These are phyloP conservation scores for Uncinocarpus reesii DNA, from an alignment of 2,329 filamentous ascomycete species.

Conservation along the genomic window DNA sequence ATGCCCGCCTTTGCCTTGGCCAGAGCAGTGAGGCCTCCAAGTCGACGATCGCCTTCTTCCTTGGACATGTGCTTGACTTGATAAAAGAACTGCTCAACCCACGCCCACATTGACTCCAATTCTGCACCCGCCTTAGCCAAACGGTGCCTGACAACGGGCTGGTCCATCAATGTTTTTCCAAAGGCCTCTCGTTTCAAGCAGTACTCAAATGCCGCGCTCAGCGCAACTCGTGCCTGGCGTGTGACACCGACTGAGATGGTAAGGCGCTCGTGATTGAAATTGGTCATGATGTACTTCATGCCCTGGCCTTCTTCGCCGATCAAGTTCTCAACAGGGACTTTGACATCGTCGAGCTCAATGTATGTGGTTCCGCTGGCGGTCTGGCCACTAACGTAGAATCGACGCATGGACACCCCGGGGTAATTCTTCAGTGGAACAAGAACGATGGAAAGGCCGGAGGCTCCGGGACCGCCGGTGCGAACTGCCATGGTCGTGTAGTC, in stretches of 20 bases:
- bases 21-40: slow-evolving; percentile 62
- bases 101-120: slow-evolving; percentile 60
- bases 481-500: slow-evolving; percentile 63
- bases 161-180: slow-evolving; percentile 58
- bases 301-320: slow-evolving; percentile 60
- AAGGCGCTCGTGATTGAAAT: slow-evolving; percentile 70
- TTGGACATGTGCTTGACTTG: slow-evolving; percentile 52
- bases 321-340: slow-evolving; percentile 59
- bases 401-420: slow-evolving; percentile 57
- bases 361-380: slow-evolving; percentile 59
- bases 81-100: slow-evolving; percentile 62
- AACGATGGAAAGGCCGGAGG: slow-evolving; percentile 54
- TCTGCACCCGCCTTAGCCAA: slow-evolving; percentile 59
- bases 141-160: slow-evolving; percentile 63
- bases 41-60: slow-evolving; percentile 39
- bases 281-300: slow-evolving; percentile 66
- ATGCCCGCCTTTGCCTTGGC: slow-evolving; percentile 63
- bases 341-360: slow-evolving; percentile 65
- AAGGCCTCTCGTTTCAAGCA: slow-evolving; percentile 58
- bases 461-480: slow-evolving; percentile 56
- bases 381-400: slow-evolving; percentile 57
- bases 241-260: slow-evolving; percentile 56
- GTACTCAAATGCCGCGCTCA: slow-evolving; percentile 52
- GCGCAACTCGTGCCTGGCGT: slow-evolving; percentile 51
- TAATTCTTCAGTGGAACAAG: slow-evolving; percentile 60